Evolutionary conservation across 805 yeast genomes (phyloP).

Genomic region (Hanseniaspora lindneri): DNA sequence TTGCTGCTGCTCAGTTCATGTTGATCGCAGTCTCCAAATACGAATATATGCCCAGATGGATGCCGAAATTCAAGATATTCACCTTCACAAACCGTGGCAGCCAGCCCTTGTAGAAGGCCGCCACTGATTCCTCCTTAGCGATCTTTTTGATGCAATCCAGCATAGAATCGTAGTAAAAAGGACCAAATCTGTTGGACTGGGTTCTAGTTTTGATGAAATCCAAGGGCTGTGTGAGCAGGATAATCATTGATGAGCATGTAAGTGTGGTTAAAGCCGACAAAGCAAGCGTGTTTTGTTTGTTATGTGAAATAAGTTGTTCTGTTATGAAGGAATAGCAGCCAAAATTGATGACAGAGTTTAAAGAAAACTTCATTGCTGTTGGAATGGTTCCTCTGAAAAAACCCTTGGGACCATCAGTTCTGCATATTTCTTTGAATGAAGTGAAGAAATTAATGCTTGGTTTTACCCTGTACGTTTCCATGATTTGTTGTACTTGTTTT

Average conservation of each 20-base stretch:
- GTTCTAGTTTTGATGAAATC: conserved; percentile 16
- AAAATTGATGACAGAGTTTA: conserved; percentile 13
- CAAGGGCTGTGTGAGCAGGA: conserved; percentile 14
- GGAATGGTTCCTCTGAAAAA: conserved; percentile 16
- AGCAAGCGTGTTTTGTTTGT: background rate
- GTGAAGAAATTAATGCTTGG: conserved; percentile 14
- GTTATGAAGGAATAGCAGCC: conserved; percentile 12
- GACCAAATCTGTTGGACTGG: conserved; percentile 16
- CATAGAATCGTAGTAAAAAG: conserved; percentile 42
- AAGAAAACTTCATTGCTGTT: conserved; percentile 9
- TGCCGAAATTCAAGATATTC: conserved; percentile 51
- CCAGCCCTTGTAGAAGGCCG: conserved; percentile 48
- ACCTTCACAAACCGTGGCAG: conserved; percentile 60
- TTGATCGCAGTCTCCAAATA: conserved; percentile 34
- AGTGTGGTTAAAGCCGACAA: conserved; percentile 8
- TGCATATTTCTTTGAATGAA: conserved; percentile 14
- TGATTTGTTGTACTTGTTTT: background rate
- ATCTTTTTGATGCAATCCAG: conserved; percentile 44
- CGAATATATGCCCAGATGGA: conserved; percentile 54
- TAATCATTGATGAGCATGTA: conserved; percentile 10
- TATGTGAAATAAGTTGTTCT: background rate
- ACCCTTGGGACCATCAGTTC: conserved; percentile 14
- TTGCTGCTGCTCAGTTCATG: conserved; percentile 5
- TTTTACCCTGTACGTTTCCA: conserved; percentile 6
- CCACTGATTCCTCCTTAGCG: conserved; percentile 35